Evolutionary conservation across 805 yeast species (phyloP), one percentile per base, ranked within the genome.

Genomic region (Candida germanica): DNA sequence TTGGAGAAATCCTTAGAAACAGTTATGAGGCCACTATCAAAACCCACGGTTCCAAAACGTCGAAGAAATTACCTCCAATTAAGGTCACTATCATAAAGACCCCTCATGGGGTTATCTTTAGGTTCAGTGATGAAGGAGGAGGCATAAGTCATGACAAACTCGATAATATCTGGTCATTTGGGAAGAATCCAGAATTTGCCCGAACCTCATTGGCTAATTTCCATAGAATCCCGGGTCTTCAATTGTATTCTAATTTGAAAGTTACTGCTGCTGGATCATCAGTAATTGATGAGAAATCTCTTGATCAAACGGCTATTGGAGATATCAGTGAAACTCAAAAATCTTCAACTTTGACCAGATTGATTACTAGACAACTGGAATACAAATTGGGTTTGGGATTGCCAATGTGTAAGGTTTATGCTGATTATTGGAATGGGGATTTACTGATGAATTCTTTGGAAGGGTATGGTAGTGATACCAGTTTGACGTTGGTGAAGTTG

Each of bases 361-460:
- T 89, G 49, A 75, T 83, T 27, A 71, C 80, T 21, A 73, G 97
- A 43, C 84, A 93, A 1, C 79, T 84, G 18, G 75, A 83, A 40
- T 75, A 74, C 49, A 84, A 83, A 35, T 61, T 91, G 19, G 97
- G 97, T 0, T 72, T 91, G 40, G 96, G 97, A 0, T 65, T 91
- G 42, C 96, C 98, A 0, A 80, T 91, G 83, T 84, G 96, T 51
- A 81, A 86, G 48, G 87, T 89, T 0, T 91, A 91, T 54, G 87
- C 95, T 0, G 97, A 91, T 49, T 91, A 91, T 59, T 91, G 98
- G 98, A 93, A 89, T 49, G 98, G 98, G 5, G 85, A 83, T 34
- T 59, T 91, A 33, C 81, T 80, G 40, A 76, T 91, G 72, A 81
- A 81, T 48, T 82, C 94, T 0, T 64, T 91, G 34, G 91, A 87